Evolutionary conservation across 1,284 basidiomycete species (phyloP).

Genomic region (Schizophyllum commune): DNA sequence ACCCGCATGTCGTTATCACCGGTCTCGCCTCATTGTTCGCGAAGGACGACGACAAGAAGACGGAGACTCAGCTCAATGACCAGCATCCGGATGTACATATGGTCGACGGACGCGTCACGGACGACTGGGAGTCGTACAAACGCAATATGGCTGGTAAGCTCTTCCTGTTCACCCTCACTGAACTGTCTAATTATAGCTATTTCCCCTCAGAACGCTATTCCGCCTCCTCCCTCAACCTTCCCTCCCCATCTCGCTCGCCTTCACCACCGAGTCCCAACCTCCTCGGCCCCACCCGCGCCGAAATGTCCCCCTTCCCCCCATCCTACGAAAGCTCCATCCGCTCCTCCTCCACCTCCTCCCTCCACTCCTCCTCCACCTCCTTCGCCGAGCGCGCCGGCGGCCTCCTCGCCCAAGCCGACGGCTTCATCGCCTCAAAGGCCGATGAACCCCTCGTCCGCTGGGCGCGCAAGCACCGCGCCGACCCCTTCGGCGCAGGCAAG

Average conservation of each 20-base stretch:
- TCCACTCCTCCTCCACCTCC: conserved; percentile 9
- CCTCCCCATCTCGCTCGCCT: conserved; percentile 10
- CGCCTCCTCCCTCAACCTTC: conserved; percentile 1
- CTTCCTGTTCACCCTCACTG: neutral
- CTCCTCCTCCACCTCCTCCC: conserved; percentile 11
- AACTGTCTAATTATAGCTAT: neutral
- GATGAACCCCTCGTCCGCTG: conserved; percentile 36
- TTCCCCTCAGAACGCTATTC: conserved; percentile 3
- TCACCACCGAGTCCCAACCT: conserved; percentile 9
- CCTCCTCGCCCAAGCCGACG: too few species aligned
- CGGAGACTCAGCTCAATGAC: conserved; percentile 28
- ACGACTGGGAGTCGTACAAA: conserved; percentile 39
- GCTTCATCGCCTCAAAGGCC: conserved; percentile 29
- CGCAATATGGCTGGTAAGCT: conserved; percentile 23
- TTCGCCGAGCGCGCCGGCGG: conserved; percentile 29
- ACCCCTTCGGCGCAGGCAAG: conserved; percentile 36
- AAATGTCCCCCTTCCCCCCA: neutral
- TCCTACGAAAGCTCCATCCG: neutral
- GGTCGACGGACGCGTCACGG: conserved; percentile 36
- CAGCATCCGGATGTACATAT: conserved; percentile 33
- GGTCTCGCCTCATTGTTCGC: conserved; percentile 47
- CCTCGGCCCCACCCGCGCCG: neutral
- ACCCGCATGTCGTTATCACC: conserved; percentile 50
- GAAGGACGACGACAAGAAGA: conserved; percentile 26
- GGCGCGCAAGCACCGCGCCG: conserved; percentile 41